Conservation (phyloP, 73 alveolate species). For the Stentor roeselii region DNA sequence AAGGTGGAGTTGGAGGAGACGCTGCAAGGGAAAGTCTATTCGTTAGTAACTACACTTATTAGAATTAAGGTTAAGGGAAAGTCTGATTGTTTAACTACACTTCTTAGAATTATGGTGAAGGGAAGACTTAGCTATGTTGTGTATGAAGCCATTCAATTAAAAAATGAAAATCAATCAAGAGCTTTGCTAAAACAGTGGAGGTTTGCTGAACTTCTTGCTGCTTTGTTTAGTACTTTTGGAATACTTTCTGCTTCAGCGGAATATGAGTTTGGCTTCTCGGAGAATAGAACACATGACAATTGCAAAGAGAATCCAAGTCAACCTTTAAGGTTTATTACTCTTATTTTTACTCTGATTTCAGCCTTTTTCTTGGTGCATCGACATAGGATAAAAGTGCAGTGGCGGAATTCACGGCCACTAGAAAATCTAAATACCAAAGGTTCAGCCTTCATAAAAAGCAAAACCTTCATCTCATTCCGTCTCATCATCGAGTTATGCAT, state of each 20-base stretch:
- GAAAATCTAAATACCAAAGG: not conserved
- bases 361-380: not conserved
- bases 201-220: slow-evolving; percentile 16
- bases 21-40: slow-evolving; percentile 27
- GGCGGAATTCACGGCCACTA: not conserved
- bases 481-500: not conserved
- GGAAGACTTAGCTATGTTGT: not conserved
- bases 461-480: not conserved
- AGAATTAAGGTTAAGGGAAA: slow-evolving; percentile 20
- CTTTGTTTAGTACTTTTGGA: not conserved
- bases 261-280: slow-evolving; percentile 3
- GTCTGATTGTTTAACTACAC: slow-evolving; percentile 27
- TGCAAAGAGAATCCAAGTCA: not conserved
- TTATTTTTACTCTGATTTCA: not conserved
- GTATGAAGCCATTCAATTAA: not conserved
- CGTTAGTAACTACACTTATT: slow-evolving; percentile 31
- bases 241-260: slow-evolving; percentile 13
- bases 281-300: not conserved
- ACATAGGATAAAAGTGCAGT: not conserved
- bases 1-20: slow-evolving; percentile 31
- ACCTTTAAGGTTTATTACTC: not conserved
- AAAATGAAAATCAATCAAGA: not conserved
- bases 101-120: not conserved
- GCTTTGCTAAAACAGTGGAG: not conserved
- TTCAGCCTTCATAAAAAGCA: not conserved